Evolutionary conservation across 2,329 filamentous ascomycete species (phyloP).

Genomic region (Emergomyces pasteurianus): DNA sequence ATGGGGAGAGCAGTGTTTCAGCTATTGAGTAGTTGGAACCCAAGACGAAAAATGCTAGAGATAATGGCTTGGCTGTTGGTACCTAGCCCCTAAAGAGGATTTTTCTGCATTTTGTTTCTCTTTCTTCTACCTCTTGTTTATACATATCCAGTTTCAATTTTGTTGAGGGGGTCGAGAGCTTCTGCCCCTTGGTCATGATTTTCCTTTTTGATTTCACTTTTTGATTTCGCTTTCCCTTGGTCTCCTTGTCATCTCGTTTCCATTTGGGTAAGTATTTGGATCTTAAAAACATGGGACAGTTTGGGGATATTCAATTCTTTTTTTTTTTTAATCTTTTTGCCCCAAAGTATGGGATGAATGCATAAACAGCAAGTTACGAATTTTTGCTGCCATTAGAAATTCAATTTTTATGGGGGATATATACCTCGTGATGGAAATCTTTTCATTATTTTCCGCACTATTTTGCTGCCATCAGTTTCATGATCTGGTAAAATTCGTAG

Average conservation of each 20-base stretch:
- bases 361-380: neutral
- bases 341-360: neutral
- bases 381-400: neutral
- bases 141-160: neutral
- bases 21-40: slow-evolving; percentile 32
- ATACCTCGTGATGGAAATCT: neutral
- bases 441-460: neutral
- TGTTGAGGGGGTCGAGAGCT: neutral
- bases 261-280: neutral
- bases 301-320: neutral
- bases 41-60: neutral
- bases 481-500: neutral
- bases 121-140: too few relatives aligned
- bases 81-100: neutral
- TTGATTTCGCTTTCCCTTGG: too few relatives aligned
- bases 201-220: neutral
- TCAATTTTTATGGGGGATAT: neutral
- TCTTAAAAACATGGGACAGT: neutral
- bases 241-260: neutral
- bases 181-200: neutral
- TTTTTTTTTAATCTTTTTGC: neutral
- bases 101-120: neutral
- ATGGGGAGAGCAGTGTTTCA: slow-evolving; percentile 37
- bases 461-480: neutral
- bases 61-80: neutral